Evolutionary conservation across 2,329 filamentous ascomycete species (phyloP), one percentile per base, ranked within the genome.

Genomic region (Cladophialophora immunda): DNA sequence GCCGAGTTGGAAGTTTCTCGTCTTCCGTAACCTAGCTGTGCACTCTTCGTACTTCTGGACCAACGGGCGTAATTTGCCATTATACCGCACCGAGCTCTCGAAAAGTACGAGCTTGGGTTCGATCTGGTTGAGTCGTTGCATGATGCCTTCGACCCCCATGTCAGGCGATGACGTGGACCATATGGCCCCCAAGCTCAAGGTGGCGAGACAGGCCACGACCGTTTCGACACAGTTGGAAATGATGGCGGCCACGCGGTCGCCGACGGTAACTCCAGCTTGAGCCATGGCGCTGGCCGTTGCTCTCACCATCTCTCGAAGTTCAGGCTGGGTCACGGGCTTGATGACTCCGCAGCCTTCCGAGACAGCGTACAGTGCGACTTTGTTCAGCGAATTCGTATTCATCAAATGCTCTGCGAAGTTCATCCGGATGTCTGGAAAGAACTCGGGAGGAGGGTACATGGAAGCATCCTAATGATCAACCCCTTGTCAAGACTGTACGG

Each of bases 131-230:
- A 91, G 82, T 36, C 92, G 82, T 77, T 95, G 91, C 71, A 95
- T 73, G n/a, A 95, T 85, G 0, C 92, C 92, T 67, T 89, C 87
- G 9, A 90, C 88, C 0, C 92, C 92, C 89, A 94, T 94, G 77
- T 95, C 92, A 0, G 92, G 94, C 5, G 89, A 92, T 60, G 87
- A 89, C 57, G 87, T 91, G 70, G 87, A 91, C 75, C 94, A 94
- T 1, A 95, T 77, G 0, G 84, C 92, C 0, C 92, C 92, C 1
- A 94, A 73, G 77, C 89, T 88, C 1, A 85, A 86, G 0, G 87
- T 84, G 0, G 90, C 92, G 66, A 92, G 80, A 74, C 91, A 90
- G 1, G 92, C 85, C 1, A 89, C 81, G 61, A 92, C 79, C 0
- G 92, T 93, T 76, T 93, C 89, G 47, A 92, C 82, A 38, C 88